Percentiles rank a stretch among this genome's conserved stretches.
Conservation (phyloP, 768 basidiomycete species). For the Termitomyces sp. region DNA sequence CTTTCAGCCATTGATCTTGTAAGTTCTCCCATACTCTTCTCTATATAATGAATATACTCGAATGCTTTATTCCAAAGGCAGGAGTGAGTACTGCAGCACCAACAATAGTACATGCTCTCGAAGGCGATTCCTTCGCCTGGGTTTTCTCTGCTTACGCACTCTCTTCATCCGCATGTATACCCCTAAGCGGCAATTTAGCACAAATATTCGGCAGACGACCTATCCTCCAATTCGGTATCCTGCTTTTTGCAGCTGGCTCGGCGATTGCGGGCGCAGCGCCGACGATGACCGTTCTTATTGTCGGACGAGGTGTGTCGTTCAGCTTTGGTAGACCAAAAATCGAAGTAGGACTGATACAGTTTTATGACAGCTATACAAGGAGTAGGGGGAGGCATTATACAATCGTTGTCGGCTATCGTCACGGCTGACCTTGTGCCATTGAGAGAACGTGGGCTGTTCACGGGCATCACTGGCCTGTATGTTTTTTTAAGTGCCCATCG, state of each 20-base stretch:
- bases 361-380: constrained; percentile 32
- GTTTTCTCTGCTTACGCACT: constrained; percentile 23
- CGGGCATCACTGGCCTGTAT: constrained; percentile 18
- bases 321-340: not conserved
- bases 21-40: not conserved
- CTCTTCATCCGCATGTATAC: constrained; percentile 26
- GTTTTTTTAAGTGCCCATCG: not conserved
- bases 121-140: constrained; percentile 23
- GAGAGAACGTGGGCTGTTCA: constrained; percentile 37
- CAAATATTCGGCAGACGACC: constrained; percentile 19
- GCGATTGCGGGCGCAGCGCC: constrained; percentile 4
- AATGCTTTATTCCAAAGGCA: constrained; percentile 8
- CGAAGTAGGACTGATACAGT: not conserved
- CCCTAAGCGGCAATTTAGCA: constrained; percentile 27
- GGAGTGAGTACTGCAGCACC: constrained; percentile 26
- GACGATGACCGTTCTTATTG: constrained; percentile 25
- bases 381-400: constrained; percentile 34
- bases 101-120: constrained; percentile 25
- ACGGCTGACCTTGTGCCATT: constrained; percentile 42
- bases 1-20: constrained; percentile 8
- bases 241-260: constrained; percentile 6
- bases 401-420: constrained; percentile 37
- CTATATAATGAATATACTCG: not conserved
- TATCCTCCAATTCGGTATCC: constrained; percentile 1
- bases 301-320: constrained; percentile 22